Conservation (phyloP, 805 yeast genomes). For the Candida jianshihensis region DNA sequence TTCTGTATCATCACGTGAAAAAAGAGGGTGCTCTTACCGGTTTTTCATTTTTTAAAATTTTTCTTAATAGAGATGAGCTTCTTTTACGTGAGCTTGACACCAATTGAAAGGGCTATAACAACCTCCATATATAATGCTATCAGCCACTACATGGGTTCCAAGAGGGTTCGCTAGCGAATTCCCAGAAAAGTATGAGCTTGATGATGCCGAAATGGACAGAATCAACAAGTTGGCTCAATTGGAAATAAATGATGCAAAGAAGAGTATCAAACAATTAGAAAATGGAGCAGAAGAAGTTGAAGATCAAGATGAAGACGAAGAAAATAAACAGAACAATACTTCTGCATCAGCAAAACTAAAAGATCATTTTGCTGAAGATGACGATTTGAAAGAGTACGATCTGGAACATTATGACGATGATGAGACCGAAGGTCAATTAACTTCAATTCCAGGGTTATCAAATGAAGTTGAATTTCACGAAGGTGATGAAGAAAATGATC, state of each 20-base stretch:
- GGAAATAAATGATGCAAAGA: slow-evolving; percentile 70
- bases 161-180: slow-evolving; percentile 91
- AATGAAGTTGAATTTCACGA: slow-evolving; percentile 56
- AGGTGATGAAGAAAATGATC: slow-evolving; percentile 33
- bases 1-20: background rate
- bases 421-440: slow-evolving; percentile 48
- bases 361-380: slow-evolving; percentile 61
- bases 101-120: no score
- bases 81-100: background rate
- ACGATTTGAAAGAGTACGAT: slow-evolving; percentile 83
- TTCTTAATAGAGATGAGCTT: background rate
- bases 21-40: background rate
- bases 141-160: slow-evolving; percentile 94
- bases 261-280: slow-evolving; percentile 47
- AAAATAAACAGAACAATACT: slow-evolving; percentile 14
- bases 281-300: slow-evolving; percentile 9
- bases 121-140: no score
- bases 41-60: background rate
- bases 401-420: slow-evolving; percentile 80
- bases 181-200: slow-evolving; percentile 81
- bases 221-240: slow-evolving; percentile 79
- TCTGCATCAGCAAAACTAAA: slow-evolving; percentile 25
- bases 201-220: slow-evolving; percentile 90
- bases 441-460: slow-evolving; percentile 68
- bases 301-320: slow-evolving; percentile 20